Conservation (phyloP, 306 rosid species). For the Hylodesmum podocarpum region DNA sequence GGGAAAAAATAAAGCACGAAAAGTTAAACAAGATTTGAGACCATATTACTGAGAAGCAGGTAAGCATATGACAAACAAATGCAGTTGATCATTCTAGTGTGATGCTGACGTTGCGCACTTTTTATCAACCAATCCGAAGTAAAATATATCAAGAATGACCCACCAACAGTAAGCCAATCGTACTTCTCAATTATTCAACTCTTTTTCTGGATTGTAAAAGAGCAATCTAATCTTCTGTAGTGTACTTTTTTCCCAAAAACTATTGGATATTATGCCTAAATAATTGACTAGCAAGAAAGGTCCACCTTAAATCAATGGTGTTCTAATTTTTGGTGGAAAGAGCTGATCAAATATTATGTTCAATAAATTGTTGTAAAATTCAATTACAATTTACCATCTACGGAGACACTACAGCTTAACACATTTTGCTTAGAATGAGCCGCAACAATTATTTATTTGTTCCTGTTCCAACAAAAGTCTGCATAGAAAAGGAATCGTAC, state of each 20-base stretch:
- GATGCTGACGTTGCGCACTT: constrained; percentile 19
- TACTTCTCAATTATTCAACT: constrained; percentile 24
- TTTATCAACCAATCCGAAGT: constrained; percentile 31
- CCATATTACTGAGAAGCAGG: constrained; percentile 17
- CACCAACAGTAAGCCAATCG: background rate
- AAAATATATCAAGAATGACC: background rate
- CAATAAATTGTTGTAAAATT: background rate
- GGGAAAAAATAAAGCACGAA: constrained; percentile 13
- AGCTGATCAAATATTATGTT: background rate
- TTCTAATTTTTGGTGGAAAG: background rate
- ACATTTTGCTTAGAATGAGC: background rate
- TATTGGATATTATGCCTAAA: background rate
- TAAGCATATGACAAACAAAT: constrained; percentile 34
- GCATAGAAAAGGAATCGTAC: background rate
- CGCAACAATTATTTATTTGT: constrained; percentile 1
- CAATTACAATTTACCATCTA: background rate
- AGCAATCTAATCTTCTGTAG: background rate
- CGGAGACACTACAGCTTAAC: background rate
- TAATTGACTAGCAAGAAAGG: background rate
- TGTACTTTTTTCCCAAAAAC: background rate
- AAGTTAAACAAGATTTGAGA: background rate
- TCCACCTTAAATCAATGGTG: background rate
- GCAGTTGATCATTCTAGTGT: constrained; percentile 14
- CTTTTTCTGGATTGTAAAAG: background rate
- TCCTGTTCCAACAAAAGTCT: background rate